Conservation (phyloP, 345 rosid genomes). For the Heritiera littoralis region DNA sequence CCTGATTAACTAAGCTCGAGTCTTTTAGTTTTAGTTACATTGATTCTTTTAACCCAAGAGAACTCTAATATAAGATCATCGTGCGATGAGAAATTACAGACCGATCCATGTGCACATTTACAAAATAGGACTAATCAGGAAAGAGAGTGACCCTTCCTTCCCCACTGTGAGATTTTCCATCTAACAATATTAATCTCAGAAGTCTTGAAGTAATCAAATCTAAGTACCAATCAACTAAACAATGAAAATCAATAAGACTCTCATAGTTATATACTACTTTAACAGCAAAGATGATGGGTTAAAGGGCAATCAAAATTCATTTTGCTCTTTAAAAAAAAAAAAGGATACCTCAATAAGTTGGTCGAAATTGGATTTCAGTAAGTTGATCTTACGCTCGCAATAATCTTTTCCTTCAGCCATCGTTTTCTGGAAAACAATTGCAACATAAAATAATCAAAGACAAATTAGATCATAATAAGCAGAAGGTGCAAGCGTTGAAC, state of each 20-base stretch:
- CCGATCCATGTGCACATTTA: neutral
- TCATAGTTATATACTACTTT: neutral
- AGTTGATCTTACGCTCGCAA: slow-evolving; percentile 89
- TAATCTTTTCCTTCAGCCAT: slow-evolving; percentile 89
- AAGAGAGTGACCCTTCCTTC: neutral
- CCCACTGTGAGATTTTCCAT: slow-evolving; percentile 1
- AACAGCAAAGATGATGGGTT: neutral
- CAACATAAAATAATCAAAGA: neutral
- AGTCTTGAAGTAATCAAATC: neutral
- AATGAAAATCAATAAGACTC: neutral
- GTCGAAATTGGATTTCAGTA: slow-evolving; percentile 90
- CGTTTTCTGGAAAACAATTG: slow-evolving; percentile 61
- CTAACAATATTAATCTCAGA: neutral
- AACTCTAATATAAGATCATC: neutral
- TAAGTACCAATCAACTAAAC: neutral
- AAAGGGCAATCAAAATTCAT: neutral
- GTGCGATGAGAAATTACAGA: neutral
- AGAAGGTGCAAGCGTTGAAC: neutral
- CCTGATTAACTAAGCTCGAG: neutral
- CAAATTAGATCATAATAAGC: neutral
- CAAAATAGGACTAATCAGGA: neutral
- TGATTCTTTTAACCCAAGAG: neutral
- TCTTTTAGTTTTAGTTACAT: neutral
- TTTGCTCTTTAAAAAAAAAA: neutral
- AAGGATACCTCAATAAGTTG: slow-evolving; percentile 85